phyloP scores from a whole-genome alignment of 1,284 basidiomycete species.

The Austroboletus niveus region DNA sequence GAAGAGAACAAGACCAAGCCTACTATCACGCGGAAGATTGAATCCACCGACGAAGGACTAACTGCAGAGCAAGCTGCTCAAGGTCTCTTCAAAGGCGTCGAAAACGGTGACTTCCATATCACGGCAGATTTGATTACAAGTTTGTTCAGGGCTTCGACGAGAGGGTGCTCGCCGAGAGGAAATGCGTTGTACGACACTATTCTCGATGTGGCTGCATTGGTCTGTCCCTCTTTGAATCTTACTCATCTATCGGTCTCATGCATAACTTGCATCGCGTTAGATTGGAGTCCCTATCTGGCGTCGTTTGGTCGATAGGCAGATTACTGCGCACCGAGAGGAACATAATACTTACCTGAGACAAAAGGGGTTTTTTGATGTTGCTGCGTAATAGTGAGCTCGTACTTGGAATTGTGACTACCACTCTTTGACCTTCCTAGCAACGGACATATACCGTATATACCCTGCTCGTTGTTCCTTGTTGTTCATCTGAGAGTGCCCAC shows the following conservation, averaged over 20 bases:
- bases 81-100: slow-evolving; percentile 68
- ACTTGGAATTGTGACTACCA: not conserved
- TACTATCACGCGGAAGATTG: slow-evolving; percentile 75
- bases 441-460: not conserved
- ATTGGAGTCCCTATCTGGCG: slow-evolving; percentile 35
- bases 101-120: slow-evolving; percentile 75
- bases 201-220: slow-evolving; percentile 26
- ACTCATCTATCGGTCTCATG: not conserved
- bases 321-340: slow-evolving; percentile 28
- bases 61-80: slow-evolving; percentile 68
- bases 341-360: slow-evolving; percentile 25
- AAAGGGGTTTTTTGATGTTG: slow-evolving; percentile 27
- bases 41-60: slow-evolving; percentile 71
- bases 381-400: slow-evolving; percentile 1
- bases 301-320: slow-evolving; percentile 25
- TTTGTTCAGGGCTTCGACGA: slow-evolving; percentile 67
- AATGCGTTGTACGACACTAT: slow-evolving; percentile 21
- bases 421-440: not conserved
- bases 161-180: slow-evolving; percentile 60
- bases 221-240: slow-evolving; percentile 5
- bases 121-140: slow-evolving; percentile 68
- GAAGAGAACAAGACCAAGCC: slow-evolving; percentile 86
- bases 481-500: too few relatives aligned
- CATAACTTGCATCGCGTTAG: slow-evolving; percentile 11
- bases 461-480: not conserved